These are phyloP conservation scores for Fusarium pininemorale DNA, from an alignment of 2,329 filamentous ascomycete genomes.

Conservation along the genomic window DNA sequence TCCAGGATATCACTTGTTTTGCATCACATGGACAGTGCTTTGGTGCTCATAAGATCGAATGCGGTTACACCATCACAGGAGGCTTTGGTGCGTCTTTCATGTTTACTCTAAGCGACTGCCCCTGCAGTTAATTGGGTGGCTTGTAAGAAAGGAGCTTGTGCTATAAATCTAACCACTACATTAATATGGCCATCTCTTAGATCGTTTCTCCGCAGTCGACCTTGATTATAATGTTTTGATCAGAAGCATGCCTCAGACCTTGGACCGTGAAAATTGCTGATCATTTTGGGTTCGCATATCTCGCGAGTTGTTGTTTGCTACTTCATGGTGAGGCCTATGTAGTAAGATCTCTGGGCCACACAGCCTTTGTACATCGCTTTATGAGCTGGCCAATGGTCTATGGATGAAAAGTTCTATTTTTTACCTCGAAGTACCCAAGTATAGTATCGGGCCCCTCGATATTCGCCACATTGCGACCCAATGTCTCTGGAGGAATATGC, in stretches of 20 bases:
- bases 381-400: neutral
- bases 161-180: neutral
- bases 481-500: neutral
- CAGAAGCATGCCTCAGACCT: too few species aligned
- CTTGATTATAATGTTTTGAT: neutral
- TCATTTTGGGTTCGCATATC: neutral
- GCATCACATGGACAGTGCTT: neutral
- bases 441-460: neutral
- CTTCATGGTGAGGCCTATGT: too few species aligned
- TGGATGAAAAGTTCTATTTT: neutral
- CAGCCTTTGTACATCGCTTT: fast-evolving
- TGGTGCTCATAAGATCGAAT: neutral
- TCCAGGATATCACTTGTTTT: neutral
- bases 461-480: neutral
- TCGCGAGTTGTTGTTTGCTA: neutral
- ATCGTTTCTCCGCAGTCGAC: neutral
- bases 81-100: neutral
- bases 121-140: neutral
- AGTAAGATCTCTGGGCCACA: neutral
- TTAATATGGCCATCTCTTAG: neutral
- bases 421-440: neutral
- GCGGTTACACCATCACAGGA: neutral
- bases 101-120: neutral
- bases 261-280: too few species aligned
- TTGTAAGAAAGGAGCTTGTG: neutral